A percentile compares a stretch with the other conserved stretches of the same genome.
phyloP scores from a whole-genome alignment of 768 basidiomycete species.

The Mycena olivaceomarginata region DNA sequence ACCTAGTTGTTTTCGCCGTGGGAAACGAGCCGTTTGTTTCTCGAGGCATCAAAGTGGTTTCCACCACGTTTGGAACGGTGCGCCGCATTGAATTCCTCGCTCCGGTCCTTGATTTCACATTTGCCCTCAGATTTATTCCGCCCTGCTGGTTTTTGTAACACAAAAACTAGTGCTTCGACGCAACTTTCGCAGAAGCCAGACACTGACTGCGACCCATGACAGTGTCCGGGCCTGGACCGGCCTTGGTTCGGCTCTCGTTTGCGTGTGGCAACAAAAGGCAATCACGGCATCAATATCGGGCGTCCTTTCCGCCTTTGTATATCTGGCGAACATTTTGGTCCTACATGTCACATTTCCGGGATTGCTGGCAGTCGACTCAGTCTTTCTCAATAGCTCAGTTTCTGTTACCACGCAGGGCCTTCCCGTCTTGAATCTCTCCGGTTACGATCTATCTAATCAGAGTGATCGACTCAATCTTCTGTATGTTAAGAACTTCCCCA shows the following conservation, averaged over 20 bases:
- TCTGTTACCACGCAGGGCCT: slow-evolving; percentile 2
- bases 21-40: neutral
- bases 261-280: slow-evolving; percentile 4
- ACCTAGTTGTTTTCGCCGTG: neutral
- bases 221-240: neutral
- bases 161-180: neutral
- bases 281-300: neutral
- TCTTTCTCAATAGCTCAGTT: neutral
- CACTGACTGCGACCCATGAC: neutral
- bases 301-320: slow-evolving; percentile 4
- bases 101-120: too few species aligned
- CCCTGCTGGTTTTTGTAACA: slow-evolving; percentile 4
- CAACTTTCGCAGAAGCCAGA: neutral
- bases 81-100: too few species aligned
- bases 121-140: neutral
- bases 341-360: neutral
- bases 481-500: too few species aligned
- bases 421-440: neutral
- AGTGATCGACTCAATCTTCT: too few species aligned
- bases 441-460: neutral
- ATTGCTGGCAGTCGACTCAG: neutral
- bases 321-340: slow-evolving; percentile 6
- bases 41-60: neutral
- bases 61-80: neutral
- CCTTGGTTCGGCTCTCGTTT: neutral